Evolutionary conservation across 2,329 filamentous ascomycete species (phyloP), one percentile per base, ranked within the genome.

Genomic region (Cordyceps militaris): DNA sequence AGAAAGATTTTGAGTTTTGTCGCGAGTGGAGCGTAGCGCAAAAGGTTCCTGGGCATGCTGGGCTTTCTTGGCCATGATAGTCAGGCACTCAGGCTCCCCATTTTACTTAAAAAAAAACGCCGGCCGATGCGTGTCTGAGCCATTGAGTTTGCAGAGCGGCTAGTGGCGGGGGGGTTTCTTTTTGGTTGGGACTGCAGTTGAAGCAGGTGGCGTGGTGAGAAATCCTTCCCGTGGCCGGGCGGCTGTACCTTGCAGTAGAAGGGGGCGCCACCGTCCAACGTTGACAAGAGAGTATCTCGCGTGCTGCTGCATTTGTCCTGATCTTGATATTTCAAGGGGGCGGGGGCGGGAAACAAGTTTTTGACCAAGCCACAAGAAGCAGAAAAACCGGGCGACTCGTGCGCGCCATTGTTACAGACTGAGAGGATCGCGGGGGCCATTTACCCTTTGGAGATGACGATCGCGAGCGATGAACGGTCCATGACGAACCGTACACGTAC

Each of bases 391-490:
- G 11, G n/a, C 30, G 21, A 32, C 4, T 21, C 14, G 3, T 11
- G 4, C n/a, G 8, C 30, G 9, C 48, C 19, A 26, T 51, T 51
- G 48, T 51, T 19, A 24, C 48, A 51, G 23, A 51, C n/a, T 5
- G 23, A 26, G 23, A 11, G 16, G 34, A 51, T 51, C 34, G 48
- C 14, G 34, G 48, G 32, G 34, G 21, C 14, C 23, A 38, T 7
- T 32, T 50, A 38, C 47, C 28, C 34, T n/a, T 38, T 51, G 23
- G 32, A 16, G 48, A 40, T 10, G 48, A 40, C 16, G 48, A 51
- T 51, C 48, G 34, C 34, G 48, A 51, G 34, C 48, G 48, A 51
- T 51, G 48, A 16, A 16, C 48, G 28, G 32, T 51, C 34, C 48
- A 51, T 51, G 48, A 51, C 48, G 48, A 51, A 51, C 32, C 48